Base-by-base conservation (phyloP, 1,139 yeast genomes). In the Diutina ranongensis region DNA sequence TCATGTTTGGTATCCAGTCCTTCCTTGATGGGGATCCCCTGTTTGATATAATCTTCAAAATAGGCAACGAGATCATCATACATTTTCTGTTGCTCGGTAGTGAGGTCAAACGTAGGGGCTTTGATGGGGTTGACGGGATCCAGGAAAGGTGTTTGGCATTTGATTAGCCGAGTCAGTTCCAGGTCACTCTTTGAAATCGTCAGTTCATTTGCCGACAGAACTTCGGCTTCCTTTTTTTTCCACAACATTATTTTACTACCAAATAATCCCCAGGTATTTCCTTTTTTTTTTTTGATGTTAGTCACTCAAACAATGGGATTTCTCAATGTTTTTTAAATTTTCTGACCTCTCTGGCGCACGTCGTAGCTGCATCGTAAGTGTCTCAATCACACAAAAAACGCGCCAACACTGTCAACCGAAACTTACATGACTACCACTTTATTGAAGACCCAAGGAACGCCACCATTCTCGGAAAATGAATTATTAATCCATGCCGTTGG, bases 131-230 rank as follows among this genome's bases (percentile, higher is more conserved):
- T 60, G 7, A 68, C 51, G 1, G 76, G 76, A 20, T 60, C 50
- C 35, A 67, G 72, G 51, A 71, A 70, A 1, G 76, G 76, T 2
- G 53, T 58, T 45, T 64, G 59, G 48, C 74, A 56, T 51, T 67
- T 67, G 38, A 65, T 57, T 42, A 59, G 60, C 16, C 9, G 20
- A 4, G 27, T 28, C 36, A 12, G 28, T 9, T 33, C 25, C 20
- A 25, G n/a, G 20, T 38, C 42, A 27, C 42, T 25, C n/a, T 15
- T 21, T 4, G 42, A 46, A 25, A 25, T 46, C 45, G 22, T 41
- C 48, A 32, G 40, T 44, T 8, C 47, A 25, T 41, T 38, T 44
- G 35, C 46, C 5, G 28, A 25, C 10, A 50, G 15, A 33, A 15
- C 15, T 12, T 31, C 34, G 4, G 13, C 34, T 4, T 31, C 34